phyloP scores from a whole-genome alignment of 2,329 filamentous ascomycete species.

The Beauveria sp. region DNA sequence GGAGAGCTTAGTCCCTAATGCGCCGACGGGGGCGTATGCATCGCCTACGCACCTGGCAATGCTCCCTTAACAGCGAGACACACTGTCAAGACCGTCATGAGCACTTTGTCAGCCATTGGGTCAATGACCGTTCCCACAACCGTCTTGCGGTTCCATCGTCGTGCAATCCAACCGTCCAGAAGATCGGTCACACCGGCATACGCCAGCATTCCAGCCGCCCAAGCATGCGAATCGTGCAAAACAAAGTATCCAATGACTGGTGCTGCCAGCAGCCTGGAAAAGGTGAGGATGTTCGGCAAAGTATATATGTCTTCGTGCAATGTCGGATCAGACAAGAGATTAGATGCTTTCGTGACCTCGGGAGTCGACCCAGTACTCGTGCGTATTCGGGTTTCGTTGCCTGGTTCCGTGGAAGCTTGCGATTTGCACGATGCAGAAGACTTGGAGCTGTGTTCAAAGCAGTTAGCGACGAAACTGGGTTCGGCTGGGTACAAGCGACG shows the following conservation, averaged over 20 bases:
- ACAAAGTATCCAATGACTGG: slow-evolving; percentile 85
- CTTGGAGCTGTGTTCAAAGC: not conserved
- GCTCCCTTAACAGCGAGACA: slow-evolving; percentile 76
- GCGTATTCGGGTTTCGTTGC: not conserved
- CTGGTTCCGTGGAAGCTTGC: not conserved
- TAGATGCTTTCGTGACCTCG: not conserved
- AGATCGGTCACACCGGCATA: slow-evolving; percentile 90
- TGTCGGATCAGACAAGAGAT: not conserved
- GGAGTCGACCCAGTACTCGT: not conserved
- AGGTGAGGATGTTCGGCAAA: slow-evolving; percentile 87
- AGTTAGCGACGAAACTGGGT: not conserved
- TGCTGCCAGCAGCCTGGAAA: slow-evolving; percentile 74
- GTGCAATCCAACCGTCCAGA: slow-evolving; percentile 88
- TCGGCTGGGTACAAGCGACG: not conserved
- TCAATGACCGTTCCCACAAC: slow-evolving; percentile 93
- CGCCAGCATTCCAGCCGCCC: slow-evolving; percentile 77
- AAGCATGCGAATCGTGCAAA: slow-evolving; percentile 69
- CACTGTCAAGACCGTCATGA: slow-evolving; percentile 90
- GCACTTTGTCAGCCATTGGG: slow-evolving; percentile 90
- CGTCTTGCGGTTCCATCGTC: slow-evolving; percentile 79
- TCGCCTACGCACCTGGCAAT: slow-evolving; percentile 58
- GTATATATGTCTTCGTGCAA: slow-evolving; percentile 90
- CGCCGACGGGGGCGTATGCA: not conserved
- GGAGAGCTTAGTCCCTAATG: not conserved
- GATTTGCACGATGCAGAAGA: not conserved